Conservation (phyloP, 179 eudicot species). For the Silene coronaria region DNA sequence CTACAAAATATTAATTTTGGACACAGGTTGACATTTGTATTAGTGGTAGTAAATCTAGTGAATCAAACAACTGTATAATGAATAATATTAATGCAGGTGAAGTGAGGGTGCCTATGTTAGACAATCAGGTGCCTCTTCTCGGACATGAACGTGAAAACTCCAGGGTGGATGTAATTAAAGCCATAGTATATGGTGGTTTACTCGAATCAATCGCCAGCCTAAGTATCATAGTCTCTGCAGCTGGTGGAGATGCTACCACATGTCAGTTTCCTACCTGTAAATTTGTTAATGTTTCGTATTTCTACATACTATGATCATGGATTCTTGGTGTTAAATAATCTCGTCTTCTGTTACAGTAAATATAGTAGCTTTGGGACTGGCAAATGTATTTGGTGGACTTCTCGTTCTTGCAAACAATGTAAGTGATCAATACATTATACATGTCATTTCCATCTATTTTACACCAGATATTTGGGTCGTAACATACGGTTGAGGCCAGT, state of each 20-base stretch:
- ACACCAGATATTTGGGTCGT: too few species aligned
- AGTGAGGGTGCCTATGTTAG: slow-evolving; percentile 6
- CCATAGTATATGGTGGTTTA: slow-evolving; percentile 85
- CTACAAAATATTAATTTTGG: neutral
- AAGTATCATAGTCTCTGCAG: slow-evolving; percentile 76
- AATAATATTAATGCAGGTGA: slow-evolving; percentile 22
- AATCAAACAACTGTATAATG: neutral
- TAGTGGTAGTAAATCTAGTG: neutral
- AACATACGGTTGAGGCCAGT: too few species aligned
- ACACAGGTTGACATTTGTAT: neutral
- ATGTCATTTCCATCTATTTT: neutral
- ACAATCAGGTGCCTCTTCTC: neutral
- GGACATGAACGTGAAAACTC: slow-evolving; percentile 14
- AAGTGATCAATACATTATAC: slow-evolving; percentile 19
- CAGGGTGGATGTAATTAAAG: slow-evolving; percentile 57
- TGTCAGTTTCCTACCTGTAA: slow-evolving; percentile 42
- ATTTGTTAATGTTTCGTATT: too few species aligned
- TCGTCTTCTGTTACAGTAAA: slow-evolving; percentile 48
- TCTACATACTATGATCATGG: neutral
- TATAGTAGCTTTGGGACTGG: slow-evolving; percentile 69
- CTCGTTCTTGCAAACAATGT: slow-evolving; percentile 65
- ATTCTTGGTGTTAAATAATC: neutral
- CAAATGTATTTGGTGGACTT: slow-evolving; percentile 83
- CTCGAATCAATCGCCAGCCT: slow-evolving; percentile 76
- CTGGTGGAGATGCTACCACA: slow-evolving; percentile 76